Percentiles rank a stretch among this genome's conserved stretches.
Conservation (phyloP, 2,329 filamentous ascomycete species). For the Coniosporium tulheliwenetii region DNA sequence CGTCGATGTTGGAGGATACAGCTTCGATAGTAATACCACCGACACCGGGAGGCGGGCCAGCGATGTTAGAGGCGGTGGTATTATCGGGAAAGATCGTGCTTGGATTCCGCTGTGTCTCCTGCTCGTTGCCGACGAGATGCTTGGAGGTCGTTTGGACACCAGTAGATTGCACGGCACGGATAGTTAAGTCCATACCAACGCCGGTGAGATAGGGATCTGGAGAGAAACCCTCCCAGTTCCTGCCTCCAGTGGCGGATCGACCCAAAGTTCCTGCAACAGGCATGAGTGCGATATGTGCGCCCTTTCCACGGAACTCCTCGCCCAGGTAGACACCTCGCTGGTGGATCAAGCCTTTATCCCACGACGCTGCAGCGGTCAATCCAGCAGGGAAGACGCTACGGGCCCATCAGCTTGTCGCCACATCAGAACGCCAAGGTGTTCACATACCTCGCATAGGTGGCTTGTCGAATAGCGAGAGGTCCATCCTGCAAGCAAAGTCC, state of each 20-base stretch:
- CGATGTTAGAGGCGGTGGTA: neutral
- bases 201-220: slow-evolving; percentile 33
- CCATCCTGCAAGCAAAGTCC: slow-evolving; percentile 24
- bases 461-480: slow-evolving; percentile 22
- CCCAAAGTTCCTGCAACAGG: slow-evolving; percentile 9
- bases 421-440: too few species aligned
- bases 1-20: slow-evolving; percentile 39
- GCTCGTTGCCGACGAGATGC: slow-evolving; percentile 48
- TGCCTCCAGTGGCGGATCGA: slow-evolving; percentile 10
- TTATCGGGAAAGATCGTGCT: slow-evolving; percentile 2
- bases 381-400: slow-evolving; percentile 22
- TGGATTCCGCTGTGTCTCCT: slow-evolving; percentile 36
- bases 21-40: slow-evolving; percentile 14
- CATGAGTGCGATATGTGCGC: slow-evolving; percentile 10
- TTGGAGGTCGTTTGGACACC: slow-evolving; percentile 27
- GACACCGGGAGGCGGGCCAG: slow-evolving; percentile 1
- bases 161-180: slow-evolving; percentile 27
- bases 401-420: too few species aligned
- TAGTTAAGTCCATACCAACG: slow-evolving; percentile 24
- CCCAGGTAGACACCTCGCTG: slow-evolving; percentile 17
- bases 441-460: slow-evolving; percentile 10
- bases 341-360: slow-evolving; percentile 20
- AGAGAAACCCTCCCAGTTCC: slow-evolving; percentile 34
- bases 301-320: slow-evolving; percentile 14
- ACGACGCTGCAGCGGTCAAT: slow-evolving; percentile 21